These are phyloP conservation scores for Diphasiastrum complanatum DNA, from an alignment of 83 land plant species.

Conservation along the genomic window DNA sequence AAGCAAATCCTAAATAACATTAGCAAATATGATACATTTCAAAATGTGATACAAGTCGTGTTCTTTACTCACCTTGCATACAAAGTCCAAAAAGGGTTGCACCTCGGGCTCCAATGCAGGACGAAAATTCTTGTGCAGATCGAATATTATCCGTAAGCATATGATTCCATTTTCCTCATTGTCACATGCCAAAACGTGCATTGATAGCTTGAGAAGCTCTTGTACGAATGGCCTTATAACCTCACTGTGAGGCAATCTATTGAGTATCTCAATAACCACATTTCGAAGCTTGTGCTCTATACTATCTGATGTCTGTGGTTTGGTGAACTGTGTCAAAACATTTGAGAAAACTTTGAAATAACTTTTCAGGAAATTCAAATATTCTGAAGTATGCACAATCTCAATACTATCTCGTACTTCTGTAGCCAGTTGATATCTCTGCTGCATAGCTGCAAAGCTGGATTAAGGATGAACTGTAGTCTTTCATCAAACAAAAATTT, in stretches of 20 bases:
- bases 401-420: constrained; percentile 94
- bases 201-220: constrained; percentile 80
- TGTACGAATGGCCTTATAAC: constrained; percentile 90
- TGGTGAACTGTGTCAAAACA: constrained; percentile 60
- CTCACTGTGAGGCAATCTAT: constrained; percentile 88
- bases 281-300: constrained; percentile 88
- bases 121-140: constrained; percentile 80
- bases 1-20: too few species aligned
- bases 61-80: constrained; percentile 39
- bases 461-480: neutral
- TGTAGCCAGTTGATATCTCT: constrained; percentile 71
- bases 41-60: too few species aligned
- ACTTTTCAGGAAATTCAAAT: constrained; percentile 83
- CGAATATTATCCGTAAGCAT: constrained; percentile 85
- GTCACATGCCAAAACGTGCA: constrained; percentile 79
- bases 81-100: constrained; percentile 94
- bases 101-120: constrained; percentile 89
- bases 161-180: constrained; percentile 96
- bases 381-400: constrained; percentile 93
- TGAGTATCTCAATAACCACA: constrained; percentile 86
- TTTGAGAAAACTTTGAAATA: constrained; percentile 82
- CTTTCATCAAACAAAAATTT: neutral
- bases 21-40: too few species aligned
- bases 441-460: constrained; percentile 58
- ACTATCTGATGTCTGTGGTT: constrained; percentile 71